Evolutionary conservation across 192 early-diverging fungal genomes (phyloP), one percentile per base, ranked within the genome.

Genomic region (Coemansia sp.): DNA sequence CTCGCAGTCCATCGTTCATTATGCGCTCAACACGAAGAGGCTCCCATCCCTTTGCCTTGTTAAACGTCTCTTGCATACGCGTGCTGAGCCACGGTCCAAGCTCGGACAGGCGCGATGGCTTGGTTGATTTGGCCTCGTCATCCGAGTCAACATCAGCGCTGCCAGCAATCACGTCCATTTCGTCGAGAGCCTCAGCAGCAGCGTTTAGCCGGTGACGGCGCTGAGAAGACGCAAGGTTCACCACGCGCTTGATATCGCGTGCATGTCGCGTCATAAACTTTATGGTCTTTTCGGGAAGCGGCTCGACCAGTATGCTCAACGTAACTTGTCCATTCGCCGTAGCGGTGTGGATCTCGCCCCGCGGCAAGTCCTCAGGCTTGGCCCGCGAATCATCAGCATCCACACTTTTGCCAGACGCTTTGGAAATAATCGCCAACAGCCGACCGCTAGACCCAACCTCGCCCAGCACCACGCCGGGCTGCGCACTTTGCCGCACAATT

Each of bases 401-500:
- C 0, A 37, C 56, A 3, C 47, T 11, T 2, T 42, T 5, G 21
- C 25, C 15, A 56, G 56, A 5, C 21, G 0, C 6, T 56, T 70
- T 47, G 76, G 31, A 58, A 5, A 79, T 72, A 24, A 73, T 71
- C 0, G 76, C 76, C 18, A 79, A 61, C 9, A 50, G 51, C 42
- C 73, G 67, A 37, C 76, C 76, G 40, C 71, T 71, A 1, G 61
- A 50, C 11, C 76, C 76, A 7, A 71, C 56, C 36, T 71, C 76
- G 48, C 76, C 71, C 36, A 79, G 34, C 5, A 58, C 56, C 23
- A 79, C 71, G 23, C 62, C 66, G 6, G 62, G 66, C 70, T 81
- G 79, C 9, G 52, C 73, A 5, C 25, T 21, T 62, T 81, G 73
- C 23, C 73, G 73, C 21, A 89, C 88, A 26, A 98, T 89, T 1